These are phyloP conservation scores for Rhizopus stolonifer DNA, from an alignment of 371 early-diverging fungal species.

Conservation along the genomic window DNA sequence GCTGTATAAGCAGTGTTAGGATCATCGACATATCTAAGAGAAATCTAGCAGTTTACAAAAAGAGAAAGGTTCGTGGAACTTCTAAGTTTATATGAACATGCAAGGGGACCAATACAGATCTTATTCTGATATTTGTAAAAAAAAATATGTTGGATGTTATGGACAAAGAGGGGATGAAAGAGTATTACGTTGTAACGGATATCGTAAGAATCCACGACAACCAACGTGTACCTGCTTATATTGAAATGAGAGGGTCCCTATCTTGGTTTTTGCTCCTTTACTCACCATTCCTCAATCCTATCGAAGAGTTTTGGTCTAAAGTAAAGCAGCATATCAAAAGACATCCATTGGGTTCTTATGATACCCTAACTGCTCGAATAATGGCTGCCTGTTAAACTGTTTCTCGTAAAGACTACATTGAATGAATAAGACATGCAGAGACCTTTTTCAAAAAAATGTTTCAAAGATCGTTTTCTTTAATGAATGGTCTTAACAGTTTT, in stretches of 20 bases:
- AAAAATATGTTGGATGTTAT: slow-evolving; percentile 15
- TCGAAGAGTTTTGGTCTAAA: slow-evolving; percentile 18
- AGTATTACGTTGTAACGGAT: slow-evolving; percentile 19
- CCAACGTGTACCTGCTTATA: slow-evolving; percentile 6
- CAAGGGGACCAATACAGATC: slow-evolving; percentile 15
- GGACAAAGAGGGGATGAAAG: slow-evolving; percentile 18
- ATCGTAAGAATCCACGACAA: slow-evolving; percentile 16
- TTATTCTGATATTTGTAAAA: slow-evolving; percentile 8
- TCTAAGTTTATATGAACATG: slow-evolving; percentile 10
- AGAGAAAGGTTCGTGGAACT: slow-evolving; percentile 12
- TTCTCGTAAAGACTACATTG: slow-evolving; percentile 9
- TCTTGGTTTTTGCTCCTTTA: slow-evolving; percentile 15
- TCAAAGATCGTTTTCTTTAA: background rate
- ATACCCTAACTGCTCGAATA: slow-evolving; percentile 12
- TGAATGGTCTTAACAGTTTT: no score
- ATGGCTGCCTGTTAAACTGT: slow-evolving; percentile 9
- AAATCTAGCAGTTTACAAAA: slow-evolving; percentile 2
- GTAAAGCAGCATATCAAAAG: slow-evolving; percentile 16
- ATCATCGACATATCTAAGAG: slow-evolving; percentile 8
- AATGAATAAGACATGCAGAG: background rate
- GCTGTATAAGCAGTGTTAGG: slow-evolving; percentile 3
- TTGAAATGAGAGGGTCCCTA: slow-evolving; percentile 11
- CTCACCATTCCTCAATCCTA: no score
- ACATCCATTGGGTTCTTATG: slow-evolving; percentile 15
- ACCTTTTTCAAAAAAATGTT: no score